Percentiles rank a stretch among this genome's conserved stretches.
Evolutionary conservation across 1,284 basidiomycete species (phyloP).

Genomic region (Lignosus rhinocerotis): DNA sequence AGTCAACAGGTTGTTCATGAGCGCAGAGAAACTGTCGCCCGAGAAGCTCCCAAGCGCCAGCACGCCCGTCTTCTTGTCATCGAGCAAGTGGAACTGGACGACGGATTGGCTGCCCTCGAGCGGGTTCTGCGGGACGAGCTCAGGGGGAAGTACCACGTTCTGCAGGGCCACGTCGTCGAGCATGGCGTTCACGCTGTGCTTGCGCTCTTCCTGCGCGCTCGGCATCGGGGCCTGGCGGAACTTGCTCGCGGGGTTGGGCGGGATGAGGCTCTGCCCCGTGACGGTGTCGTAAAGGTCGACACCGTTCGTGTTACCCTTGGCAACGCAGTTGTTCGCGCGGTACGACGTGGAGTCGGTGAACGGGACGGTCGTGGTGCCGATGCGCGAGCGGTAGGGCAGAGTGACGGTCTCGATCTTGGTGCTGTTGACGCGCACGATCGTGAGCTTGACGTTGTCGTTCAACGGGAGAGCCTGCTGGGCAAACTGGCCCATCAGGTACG

Average conservation of each 20-base stretch:
- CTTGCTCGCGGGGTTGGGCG: constrained; percentile 31
- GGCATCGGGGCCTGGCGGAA: constrained; percentile 51
- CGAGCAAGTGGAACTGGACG: constrained; percentile 55
- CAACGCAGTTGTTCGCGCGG: constrained; percentile 54
- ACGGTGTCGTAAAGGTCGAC: constrained; percentile 40
- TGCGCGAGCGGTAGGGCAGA: constrained; percentile 58
- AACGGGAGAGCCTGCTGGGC: constrained; percentile 58
- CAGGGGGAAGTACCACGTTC: constrained; percentile 52
- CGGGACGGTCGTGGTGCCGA: constrained; percentile 41
- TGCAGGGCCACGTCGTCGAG: constrained; percentile 47
- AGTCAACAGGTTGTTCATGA: constrained; percentile 46
- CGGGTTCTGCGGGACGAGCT: constrained; percentile 42
- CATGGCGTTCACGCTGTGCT: constrained; percentile 49
- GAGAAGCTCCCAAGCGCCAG: constrained; percentile 62
- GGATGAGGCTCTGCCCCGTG: constrained; percentile 8
- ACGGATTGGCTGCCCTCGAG: constrained; percentile 49
- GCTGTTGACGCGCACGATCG: constrained; percentile 45
- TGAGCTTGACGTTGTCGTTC: constrained; percentile 49
- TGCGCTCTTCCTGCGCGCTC: constrained; percentile 35
- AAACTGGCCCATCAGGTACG: constrained; percentile 63
- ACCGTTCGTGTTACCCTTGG: constrained; percentile 52
- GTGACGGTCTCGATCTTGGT: constrained; percentile 44
- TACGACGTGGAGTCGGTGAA: constrained; percentile 55
- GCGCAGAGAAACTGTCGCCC: constrained; percentile 41
- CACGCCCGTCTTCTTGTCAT: constrained; percentile 57